Percentiles rank a stretch among this genome's conserved stretches.
Evolutionary conservation across 345 rosid species (phyloP).

Genomic region (Aquilaria yunnanensis): DNA sequence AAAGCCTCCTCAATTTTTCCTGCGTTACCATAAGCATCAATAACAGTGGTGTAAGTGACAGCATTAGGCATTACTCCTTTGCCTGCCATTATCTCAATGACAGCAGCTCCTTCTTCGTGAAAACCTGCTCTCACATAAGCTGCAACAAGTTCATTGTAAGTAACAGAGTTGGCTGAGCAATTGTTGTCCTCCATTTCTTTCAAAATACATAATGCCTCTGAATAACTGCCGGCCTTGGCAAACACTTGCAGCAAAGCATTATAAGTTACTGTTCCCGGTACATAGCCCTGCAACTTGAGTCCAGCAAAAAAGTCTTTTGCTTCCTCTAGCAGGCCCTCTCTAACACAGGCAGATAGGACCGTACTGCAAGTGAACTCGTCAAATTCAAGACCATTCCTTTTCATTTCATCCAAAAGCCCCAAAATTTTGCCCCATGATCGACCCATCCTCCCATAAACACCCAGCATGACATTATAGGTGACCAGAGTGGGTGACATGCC

Average conservation of each 20-base stretch:
- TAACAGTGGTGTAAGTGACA: constrained; percentile 75
- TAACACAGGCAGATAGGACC: constrained; percentile 81
- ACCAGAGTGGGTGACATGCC: constrained; percentile 75
- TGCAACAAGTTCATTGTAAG: constrained; percentile 81
- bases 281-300: constrained; percentile 61
- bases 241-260: constrained; percentile 74
- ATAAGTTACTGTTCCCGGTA: constrained; percentile 73
- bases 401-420: constrained; percentile 60
- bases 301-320: constrained; percentile 70
- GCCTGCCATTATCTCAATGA: constrained; percentile 53
- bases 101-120: constrained; percentile 66
- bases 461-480: constrained; percentile 87
- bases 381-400: constrained; percentile 42
- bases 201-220: constrained; percentile 64
- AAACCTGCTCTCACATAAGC: constrained; percentile 88
- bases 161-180: constrained; percentile 64
- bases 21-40: constrained; percentile 76
- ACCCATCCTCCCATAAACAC: constrained; percentile 88
- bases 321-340: constrained; percentile 71
- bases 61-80: constrained; percentile 77
- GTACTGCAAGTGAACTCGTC: constrained; percentile 94
- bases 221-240: constrained; percentile 72
- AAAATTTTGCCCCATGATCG: constrained; percentile 68
- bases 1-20: constrained; percentile 72
- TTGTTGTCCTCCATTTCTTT: constrained; percentile 82